A percentile compares a stretch with the other conserved stretches of the same genome.
phyloP scores from a whole-genome alignment of 2,329 filamentous ascomycete genomes.

The Phialophora tarda region DNA sequence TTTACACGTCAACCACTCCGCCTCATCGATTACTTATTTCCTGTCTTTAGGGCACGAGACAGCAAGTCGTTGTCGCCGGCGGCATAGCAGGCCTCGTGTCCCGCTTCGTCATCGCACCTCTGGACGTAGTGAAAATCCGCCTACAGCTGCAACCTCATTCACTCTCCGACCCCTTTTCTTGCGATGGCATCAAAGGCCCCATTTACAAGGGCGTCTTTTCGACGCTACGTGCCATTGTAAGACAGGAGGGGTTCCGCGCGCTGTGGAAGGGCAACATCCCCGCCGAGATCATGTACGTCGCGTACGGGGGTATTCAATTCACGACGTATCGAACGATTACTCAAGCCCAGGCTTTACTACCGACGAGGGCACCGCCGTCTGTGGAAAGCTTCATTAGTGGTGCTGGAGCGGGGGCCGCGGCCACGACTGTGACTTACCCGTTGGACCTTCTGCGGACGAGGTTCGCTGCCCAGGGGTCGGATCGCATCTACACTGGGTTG shows the following conservation, averaged over 20 bases:
- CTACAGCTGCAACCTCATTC: constrained; percentile 92
- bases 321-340: constrained; percentile 80
- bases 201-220: constrained; percentile 71
- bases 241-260: constrained; percentile 79
- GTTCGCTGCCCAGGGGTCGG: constrained; percentile 89
- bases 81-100: constrained; percentile 83
- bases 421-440: constrained; percentile 86
- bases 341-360: constrained; percentile 65
- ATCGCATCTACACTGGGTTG: constrained; percentile 79
- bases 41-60: constrained; percentile 65
- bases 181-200: constrained; percentile 54
- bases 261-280: constrained; percentile 99
- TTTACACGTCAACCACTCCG: neutral
- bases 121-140: constrained; percentile 98
- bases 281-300: constrained; percentile 90
- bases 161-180: constrained; percentile 72
- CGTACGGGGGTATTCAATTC: constrained; percentile 90
- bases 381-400: constrained; percentile 82
- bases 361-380: constrained; percentile 64
- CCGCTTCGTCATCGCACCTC: constrained; percentile 90
- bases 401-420: constrained; percentile 78
- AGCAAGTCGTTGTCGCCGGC: constrained; percentile 69
- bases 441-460: constrained; percentile 90
- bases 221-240: constrained; percentile 77
- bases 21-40: neutral